Evolutionary conservation across 2,329 filamentous ascomycete species (phyloP).

Genomic region (Xenoacremonium recifei): DNA sequence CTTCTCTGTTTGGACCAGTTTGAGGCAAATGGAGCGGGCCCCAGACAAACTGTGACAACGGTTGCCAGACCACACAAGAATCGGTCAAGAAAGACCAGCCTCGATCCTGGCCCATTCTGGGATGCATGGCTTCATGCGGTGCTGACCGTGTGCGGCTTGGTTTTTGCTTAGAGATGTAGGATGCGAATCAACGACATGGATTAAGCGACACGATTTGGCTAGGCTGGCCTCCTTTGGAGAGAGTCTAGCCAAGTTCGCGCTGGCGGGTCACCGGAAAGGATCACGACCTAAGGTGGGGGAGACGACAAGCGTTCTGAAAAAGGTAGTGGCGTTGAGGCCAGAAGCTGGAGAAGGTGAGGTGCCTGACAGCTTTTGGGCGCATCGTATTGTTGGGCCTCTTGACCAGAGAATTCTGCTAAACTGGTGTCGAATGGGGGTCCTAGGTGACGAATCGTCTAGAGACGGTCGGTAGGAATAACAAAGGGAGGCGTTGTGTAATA

Average conservation of each 20-base stretch:
- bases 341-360: conserved; percentile 7
- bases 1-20: background rate
- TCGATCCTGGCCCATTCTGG: no score
- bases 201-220: conserved; percentile 23
- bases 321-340: conserved; percentile 9
- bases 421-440: no score
- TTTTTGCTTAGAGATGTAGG: conserved; percentile 2
- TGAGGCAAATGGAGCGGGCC: no score
- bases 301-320: conserved; percentile 17
- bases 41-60: no score
- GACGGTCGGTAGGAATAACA: no score
- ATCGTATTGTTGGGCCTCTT: no score
- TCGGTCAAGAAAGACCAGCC: no score
- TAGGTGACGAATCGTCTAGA: no score
- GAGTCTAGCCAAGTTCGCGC: conserved; percentile 13
- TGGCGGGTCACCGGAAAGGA: conserved; percentile 24
- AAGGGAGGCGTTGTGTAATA: no score
- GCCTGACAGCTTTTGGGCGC: no score
- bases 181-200: conserved; percentile 25
- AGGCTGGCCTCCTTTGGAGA: conserved; percentile 14
- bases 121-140: background rate
- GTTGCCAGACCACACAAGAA: no score
- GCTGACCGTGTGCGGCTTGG: background rate
- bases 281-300: conserved; percentile 13
- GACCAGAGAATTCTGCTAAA: no score